Conservation (phyloP, 2,329 filamentous ascomycete species). For the Xylogone sp. region DNA sequence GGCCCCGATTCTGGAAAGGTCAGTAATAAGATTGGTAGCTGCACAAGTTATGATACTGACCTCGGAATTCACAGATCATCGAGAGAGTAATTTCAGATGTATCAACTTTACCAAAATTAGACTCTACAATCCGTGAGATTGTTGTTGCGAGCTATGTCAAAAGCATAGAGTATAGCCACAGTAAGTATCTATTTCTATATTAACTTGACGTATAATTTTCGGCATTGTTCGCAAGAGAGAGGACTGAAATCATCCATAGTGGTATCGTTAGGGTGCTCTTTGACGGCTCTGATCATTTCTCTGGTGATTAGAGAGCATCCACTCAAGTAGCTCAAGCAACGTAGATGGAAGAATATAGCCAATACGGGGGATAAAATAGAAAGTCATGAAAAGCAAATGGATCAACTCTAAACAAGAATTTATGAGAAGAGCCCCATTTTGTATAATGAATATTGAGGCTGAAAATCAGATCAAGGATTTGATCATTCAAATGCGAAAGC, state of each 20-base stretch:
- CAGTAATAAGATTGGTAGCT: too few species aligned
- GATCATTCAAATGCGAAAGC: too few species aligned
- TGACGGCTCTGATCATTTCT: background rate
- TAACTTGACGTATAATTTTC: background rate
- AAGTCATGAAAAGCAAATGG: too few species aligned
- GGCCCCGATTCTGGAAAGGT: conserved; percentile 6
- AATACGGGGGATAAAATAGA: background rate
- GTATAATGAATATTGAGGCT: too few species aligned
- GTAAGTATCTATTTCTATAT: conserved; percentile 3
- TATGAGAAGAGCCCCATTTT: too few species aligned
- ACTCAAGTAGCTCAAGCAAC: background rate
- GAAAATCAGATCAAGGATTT: too few species aligned
- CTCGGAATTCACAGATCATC: conserved; percentile 9
- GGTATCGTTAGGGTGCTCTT: background rate
- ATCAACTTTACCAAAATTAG: conserved; percentile 9
- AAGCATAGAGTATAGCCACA: conserved; percentile 20
- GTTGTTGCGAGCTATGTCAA: conserved; percentile 19
- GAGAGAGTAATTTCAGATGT: conserved; percentile 17
- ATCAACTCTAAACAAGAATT: too few species aligned
- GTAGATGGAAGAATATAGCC: background rate
- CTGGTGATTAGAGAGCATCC: background rate
- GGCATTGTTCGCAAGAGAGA: background rate
- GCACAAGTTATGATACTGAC: too few species aligned
- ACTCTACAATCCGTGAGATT: conserved; percentile 7
- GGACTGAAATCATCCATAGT: background rate